phyloP scores from a whole-genome alignment of 768 basidiomycete genomes.

The Trametes cubensis region DNA sequence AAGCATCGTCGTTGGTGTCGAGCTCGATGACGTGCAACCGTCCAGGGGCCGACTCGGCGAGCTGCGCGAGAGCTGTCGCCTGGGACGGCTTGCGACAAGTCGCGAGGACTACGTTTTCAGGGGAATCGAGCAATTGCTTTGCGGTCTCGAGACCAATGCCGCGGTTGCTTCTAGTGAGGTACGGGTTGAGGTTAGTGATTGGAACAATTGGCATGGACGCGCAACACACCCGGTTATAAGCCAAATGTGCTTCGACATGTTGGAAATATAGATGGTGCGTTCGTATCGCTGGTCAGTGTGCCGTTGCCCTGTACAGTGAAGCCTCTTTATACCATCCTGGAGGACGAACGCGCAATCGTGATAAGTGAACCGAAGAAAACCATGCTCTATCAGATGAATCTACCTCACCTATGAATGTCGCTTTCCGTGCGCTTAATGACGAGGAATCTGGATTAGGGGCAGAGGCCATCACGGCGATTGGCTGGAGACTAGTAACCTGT shows the following conservation, averaged over 20 bases:
- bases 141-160: conserved; percentile 36
- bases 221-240: conserved; percentile 29
- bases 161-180: neutral
- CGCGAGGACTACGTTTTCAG: conserved; percentile 34
- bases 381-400: too few relatives aligned
- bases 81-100: conserved; percentile 33
- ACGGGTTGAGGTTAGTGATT: neutral
- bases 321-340: too few relatives aligned
- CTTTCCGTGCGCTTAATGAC: too few relatives aligned
- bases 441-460: too few relatives aligned
- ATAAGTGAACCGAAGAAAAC: too few relatives aligned
- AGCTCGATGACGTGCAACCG: conserved; percentile 38
- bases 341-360: too few relatives aligned
- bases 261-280: too few relatives aligned
- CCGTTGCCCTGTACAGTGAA: too few relatives aligned
- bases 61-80: conserved; percentile 27
- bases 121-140: conserved; percentile 28
- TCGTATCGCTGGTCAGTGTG: too few relatives aligned
- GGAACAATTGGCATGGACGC: neutral
- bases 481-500: too few relatives aligned
- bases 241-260: conserved; percentile 20
- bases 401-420: too few relatives aligned
- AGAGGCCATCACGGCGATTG: too few relatives aligned
- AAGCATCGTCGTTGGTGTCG: conserved; percentile 33
- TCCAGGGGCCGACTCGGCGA: conserved; percentile 31